Conservation (phyloP, 768 basidiomycete genomes). For the Termitomyces sp. region DNA sequence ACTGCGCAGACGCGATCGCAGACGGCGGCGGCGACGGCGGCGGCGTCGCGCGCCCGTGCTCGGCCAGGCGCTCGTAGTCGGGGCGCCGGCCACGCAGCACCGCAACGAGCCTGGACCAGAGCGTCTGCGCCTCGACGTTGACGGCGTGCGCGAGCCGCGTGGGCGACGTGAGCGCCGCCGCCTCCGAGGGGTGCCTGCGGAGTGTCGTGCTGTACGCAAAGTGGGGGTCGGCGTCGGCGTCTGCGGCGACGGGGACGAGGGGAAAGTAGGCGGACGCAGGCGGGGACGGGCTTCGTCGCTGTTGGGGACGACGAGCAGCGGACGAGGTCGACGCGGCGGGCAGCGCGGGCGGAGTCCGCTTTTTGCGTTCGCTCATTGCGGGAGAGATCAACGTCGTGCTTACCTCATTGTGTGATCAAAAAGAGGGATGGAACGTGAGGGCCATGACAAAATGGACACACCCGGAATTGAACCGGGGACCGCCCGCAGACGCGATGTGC, state of each 20-base stretch:
- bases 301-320: constrained; percentile 23
- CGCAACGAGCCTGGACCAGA: constrained; percentile 44
- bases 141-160: constrained; percentile 40
- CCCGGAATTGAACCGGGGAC: constrained; percentile 4
- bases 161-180: constrained; percentile 37
- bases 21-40: constrained; percentile 24
- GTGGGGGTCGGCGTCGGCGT: constrained; percentile 62
- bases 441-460: not conserved
- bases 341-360: constrained; percentile 27
- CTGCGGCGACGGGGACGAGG: constrained; percentile 42
- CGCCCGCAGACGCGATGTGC: not conserved
- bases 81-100: constrained; percentile 31
- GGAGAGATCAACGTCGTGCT: too few relatives aligned
- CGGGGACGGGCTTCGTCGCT: constrained; percentile 45
- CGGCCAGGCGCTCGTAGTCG: constrained; percentile 22
- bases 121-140: constrained; percentile 39
- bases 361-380: constrained; percentile 34
- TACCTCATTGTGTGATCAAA: too few relatives aligned
- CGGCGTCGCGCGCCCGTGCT: constrained; percentile 32
- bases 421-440: too few relatives aligned
- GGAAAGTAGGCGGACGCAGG: constrained; percentile 83
- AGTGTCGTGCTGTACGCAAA: constrained; percentile 84
- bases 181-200: constrained; percentile 56
- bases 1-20: constrained; percentile 61
- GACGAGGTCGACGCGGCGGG: constrained; percentile 30